phyloP scores from a whole-genome alignment of 2,329 filamentous ascomycete species.

The Chalaropsis ovoidea region DNA sequence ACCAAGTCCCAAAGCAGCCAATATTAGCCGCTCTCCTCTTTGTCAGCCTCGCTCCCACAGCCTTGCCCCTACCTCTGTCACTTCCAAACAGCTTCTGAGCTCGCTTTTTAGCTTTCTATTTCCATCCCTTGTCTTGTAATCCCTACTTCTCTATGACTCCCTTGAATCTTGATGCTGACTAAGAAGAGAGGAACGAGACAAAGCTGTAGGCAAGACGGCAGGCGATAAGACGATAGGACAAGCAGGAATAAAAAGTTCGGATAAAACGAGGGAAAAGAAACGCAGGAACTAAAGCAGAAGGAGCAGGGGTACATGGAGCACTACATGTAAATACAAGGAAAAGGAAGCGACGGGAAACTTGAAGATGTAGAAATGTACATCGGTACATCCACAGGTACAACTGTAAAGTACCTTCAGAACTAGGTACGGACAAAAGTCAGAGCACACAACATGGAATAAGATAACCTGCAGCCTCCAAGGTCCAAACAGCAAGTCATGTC shows the following conservation, averaged over 20 bases:
- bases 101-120: not conserved
- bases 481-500: too few relatives aligned
- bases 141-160: not conserved
- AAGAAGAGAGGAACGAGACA: too few relatives aligned
- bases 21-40: not conserved
- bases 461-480: too few relatives aligned
- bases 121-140: not conserved
- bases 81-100: too few relatives aligned
- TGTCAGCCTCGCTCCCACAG: not conserved
- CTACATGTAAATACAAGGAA: not conserved
- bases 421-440: not conserved
- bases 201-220: not conserved
- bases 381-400: not conserved
- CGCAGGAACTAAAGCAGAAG: constrained; percentile 12
- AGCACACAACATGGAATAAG: not conserved
- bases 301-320: constrained; percentile 1
- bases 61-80: not conserved
- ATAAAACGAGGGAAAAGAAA: not conserved
- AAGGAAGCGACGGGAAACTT: not conserved
- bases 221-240: not conserved
- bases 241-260: not conserved
- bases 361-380: not conserved
- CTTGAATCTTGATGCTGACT: not conserved
- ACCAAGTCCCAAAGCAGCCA: not conserved
- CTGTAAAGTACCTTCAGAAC: not conserved